Evolutionary conservation across 305 asterid species (phyloP), one percentile per base, ranked within the genome.

Genomic region (Petunia hybrid): DNA sequence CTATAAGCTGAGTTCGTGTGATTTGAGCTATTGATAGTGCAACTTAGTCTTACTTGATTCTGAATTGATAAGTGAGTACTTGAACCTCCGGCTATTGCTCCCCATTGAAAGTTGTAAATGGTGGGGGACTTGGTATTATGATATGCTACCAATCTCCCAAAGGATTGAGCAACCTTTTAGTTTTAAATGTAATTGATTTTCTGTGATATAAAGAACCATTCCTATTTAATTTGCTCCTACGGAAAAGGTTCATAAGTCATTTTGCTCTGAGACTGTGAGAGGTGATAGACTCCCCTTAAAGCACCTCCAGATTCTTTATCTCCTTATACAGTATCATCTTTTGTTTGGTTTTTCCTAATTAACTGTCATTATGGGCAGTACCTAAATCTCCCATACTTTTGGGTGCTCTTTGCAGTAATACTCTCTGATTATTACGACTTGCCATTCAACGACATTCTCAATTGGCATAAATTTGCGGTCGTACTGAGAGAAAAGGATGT

Each of bases 391-490:
- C 84, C 48, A 43, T 48, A 67, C 71, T 42, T n/a, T 57, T 69
- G 55, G 73, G 80, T 80, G 64, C 83, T 89, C 41, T 36, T 83
- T 89, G 89, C 95, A 96, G 99, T 96, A 87, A 92, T 96, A 92
- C 93, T 96, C 76, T 96, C 99, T 3, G 80, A 96, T 85, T 96
- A 93, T 88, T 96, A 96, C 59, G 97, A 96, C 86, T 86, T 96
- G 85, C 99, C 99, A 43, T 95, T 93, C 92, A 95, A 92, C 43
- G 98, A 95, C 88, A 81, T 94, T 79, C 66, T 96, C 41, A 82
- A 93, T 82, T 96, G 99, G 99, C 92, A 80, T 73, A 91, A 94
- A 76, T 96, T 96, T 67, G 64, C 95, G 41, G 95, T 96, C 62
- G 84, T 96, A 66, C 86, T 94, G 76, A 92, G 85, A 91, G 97